Evolutionary conservation across 805 yeast species (phyloP).

Genomic region (Wickerhamomyces xylosicus): DNA sequence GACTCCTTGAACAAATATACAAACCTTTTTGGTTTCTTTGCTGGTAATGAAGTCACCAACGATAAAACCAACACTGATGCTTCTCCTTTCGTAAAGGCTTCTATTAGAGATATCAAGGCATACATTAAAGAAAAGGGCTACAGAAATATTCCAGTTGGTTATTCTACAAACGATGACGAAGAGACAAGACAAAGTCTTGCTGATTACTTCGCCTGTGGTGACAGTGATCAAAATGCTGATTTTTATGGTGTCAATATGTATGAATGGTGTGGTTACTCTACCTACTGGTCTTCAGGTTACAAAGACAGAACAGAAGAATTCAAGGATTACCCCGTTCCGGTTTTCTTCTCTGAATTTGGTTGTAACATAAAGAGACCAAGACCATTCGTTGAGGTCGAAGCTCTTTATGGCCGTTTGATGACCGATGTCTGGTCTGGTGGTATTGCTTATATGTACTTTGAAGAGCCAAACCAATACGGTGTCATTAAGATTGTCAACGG

Average conservation of each 20-base stretch:
- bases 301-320: constrained; percentile 52
- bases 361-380: constrained; percentile 62
- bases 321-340: constrained; percentile 55
- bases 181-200: constrained; percentile 74
- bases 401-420: constrained; percentile 58
- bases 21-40: constrained; percentile 88
- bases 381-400: constrained; percentile 59
- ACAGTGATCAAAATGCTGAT: constrained; percentile 36
- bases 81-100: constrained; percentile 93
- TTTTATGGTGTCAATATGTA: constrained; percentile 82
- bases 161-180: constrained; percentile 83
- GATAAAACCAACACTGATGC: constrained; percentile 76
- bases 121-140: constrained; percentile 60
- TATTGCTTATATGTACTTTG: constrained; percentile 73
- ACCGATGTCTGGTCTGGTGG: constrained; percentile 82
- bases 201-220: constrained; percentile 80
- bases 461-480: constrained; percentile 68
- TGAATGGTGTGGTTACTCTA: constrained; percentile 75
- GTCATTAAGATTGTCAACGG: constrained; percentile 41
- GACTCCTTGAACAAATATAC: constrained; percentile 70
- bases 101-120: constrained; percentile 77
- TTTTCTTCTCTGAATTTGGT: constrained; percentile 76
- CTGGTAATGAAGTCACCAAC: constrained; percentile 95
- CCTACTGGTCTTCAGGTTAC: constrained; percentile 57
- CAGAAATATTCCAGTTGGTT: constrained; percentile 86